Base-by-base conservation (phyloP, 768 basidiomycete species). In the Rickenella mellea region DNA sequence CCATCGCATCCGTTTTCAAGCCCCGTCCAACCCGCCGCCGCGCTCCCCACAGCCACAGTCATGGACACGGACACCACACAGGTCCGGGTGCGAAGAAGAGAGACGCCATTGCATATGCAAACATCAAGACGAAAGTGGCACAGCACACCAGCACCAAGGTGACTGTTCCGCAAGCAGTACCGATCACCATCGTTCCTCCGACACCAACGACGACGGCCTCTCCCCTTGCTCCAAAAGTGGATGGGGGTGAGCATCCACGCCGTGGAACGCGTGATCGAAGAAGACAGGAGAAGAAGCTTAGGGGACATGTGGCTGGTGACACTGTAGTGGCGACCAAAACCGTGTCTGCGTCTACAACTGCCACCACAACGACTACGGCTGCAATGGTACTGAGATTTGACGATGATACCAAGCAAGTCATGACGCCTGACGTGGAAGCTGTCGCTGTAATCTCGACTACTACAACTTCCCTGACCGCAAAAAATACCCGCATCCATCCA, bases 1-100 rank as follows among this genome's bases (percentile, higher is more conserved):
- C 81, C 52, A 83, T 86, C 37, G 62, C 73, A 2, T 69, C 76
- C 2, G 84, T 87, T 8, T 84, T 75, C 64, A 85, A 86, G 51
- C 83, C 83, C 1, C 73, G 79, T 1, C 81, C 82, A 2, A 61
- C 72, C 49, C 77, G 73, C 67, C 71, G 62, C 21, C 62, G 62
- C 14, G 35, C 57, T 32, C 26, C 51, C 68, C 61, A 39, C 60
- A 53, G 47, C 41, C 9, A 36, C 42, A 25, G 44, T 49, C 33
- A 42, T 41, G 20, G 40, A 41, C 43, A 27, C 41, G 27, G 42
- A 29, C 27, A 27, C n/a, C n/a, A n/a, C n/a, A n/a, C n/a, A n/a
- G n/a, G n/a, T n/a, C n/a, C n/a, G n/a, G n/a, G n/a, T n/a, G n/a
- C n/a, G n/a, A n/a, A n/a, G n/a, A n/a, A n/a, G n/a, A n/a, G n/a